Conservation (phyloP, 169 alveolate genomes). For the Cryptosporidium sp. region DNA sequence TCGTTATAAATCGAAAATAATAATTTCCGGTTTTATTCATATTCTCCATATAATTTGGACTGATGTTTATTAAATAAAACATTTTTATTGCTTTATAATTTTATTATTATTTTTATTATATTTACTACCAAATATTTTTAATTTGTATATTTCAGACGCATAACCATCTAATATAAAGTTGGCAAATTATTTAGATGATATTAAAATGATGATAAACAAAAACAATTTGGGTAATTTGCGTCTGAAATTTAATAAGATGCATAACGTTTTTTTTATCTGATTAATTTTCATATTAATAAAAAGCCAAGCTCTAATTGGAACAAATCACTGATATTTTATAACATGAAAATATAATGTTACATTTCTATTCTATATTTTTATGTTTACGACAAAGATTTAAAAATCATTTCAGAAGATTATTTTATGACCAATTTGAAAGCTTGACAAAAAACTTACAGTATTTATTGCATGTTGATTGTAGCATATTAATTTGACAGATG, state of each 20-base stretch:
- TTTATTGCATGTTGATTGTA: not conserved
- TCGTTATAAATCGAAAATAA: too few relatives aligned
- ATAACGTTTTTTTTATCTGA: constrained; percentile 52
- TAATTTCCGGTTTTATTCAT: not conserved
- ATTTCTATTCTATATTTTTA: too few relatives aligned
- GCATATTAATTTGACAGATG: not conserved
- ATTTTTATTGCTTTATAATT: not conserved
- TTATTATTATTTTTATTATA: too few relatives aligned
- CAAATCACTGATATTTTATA: too few relatives aligned
- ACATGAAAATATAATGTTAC: too few relatives aligned
- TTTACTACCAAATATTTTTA: not conserved
- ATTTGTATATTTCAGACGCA: not conserved
- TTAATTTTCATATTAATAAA: not conserved
- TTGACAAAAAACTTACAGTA: not conserved
- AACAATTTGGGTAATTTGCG: constrained; percentile 76
- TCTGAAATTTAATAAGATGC: constrained; percentile 61
- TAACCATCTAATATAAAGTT: not conserved
- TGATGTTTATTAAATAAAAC: too few relatives aligned
- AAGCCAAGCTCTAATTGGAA: not conserved
- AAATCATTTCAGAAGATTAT: too few relatives aligned
- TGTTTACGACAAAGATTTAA: too few relatives aligned
- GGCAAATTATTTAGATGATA: not conserved
- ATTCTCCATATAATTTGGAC: not conserved
- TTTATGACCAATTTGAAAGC: too few relatives aligned
- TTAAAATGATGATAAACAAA: constrained; percentile 52